Conservation (phyloP, 768 basidiomycete species). For the Pleurotus tuber-regium region DNA sequence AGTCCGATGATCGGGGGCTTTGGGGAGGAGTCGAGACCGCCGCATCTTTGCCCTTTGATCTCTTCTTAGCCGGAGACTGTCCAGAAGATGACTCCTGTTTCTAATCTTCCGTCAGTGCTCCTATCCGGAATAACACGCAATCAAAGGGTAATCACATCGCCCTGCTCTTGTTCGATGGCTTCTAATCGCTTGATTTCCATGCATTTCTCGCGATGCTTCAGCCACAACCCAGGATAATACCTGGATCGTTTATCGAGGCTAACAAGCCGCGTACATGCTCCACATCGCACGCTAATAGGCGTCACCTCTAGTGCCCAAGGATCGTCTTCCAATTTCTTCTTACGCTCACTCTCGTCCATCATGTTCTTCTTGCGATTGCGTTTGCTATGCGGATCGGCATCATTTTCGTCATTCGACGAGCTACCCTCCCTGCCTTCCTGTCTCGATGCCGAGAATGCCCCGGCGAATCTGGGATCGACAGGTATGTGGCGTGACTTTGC, state of each 20-base stretch:
- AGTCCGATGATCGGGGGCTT: conserved; percentile 8
- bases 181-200: conserved; percentile 13
- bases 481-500: conserved; percentile 8
- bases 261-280: conserved; percentile 15
- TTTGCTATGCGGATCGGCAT: conserved; percentile 1
- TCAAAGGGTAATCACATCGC: conserved; percentile 3
- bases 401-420: conserved; percentile 6
- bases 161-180: conserved; percentile 7
- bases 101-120: conserved; percentile 1
- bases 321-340: conserved; percentile 17
- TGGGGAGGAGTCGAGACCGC: conserved; percentile 1
- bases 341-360: conserved; percentile 14
- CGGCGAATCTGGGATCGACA: conserved; percentile 3
- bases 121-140: not conserved
- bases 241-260: conserved; percentile 19
- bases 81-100: conserved; percentile 6
- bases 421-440: conserved; percentile 6
- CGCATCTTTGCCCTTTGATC: conserved; percentile 5
- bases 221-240: conserved; percentile 23
- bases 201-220: conserved; percentile 20
- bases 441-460: not conserved
- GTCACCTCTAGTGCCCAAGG: conserved; percentile 18
- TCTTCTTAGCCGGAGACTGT: conserved; percentile 6
- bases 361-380: conserved; percentile 14
- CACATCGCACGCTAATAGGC: conserved; percentile 19